A percentile compares a stretch with the other conserved stretches of the same genome.
These are phyloP conservation scores for Neostapfia colusana DNA, from an alignment of 176 grass and related monocot genomes.

Conservation along the genomic window DNA sequence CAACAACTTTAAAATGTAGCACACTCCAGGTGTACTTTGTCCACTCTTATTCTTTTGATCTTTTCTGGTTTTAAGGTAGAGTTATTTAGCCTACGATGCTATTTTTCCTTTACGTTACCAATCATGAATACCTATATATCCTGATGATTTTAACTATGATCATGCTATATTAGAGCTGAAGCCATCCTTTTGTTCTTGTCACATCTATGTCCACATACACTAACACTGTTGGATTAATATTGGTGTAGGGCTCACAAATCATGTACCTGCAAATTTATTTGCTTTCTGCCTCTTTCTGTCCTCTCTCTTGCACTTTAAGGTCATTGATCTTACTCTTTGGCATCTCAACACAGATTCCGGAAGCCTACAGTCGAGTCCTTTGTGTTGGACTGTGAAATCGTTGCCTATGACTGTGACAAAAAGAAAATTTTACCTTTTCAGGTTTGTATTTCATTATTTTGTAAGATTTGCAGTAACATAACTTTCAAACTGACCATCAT, in stretches of 20 bases:
- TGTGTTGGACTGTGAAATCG: constrained; percentile 96
- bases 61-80: not conserved
- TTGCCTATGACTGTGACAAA: constrained; percentile 90
- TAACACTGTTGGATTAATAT: constrained; percentile 7
- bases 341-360: constrained; percentile 70
- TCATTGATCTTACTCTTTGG: constrained; percentile 26
- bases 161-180: not conserved
- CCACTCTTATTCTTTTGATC: not conserved
- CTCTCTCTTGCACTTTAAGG: constrained; percentile 15
- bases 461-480: constrained; percentile 27
- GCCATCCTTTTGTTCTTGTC: not conserved
- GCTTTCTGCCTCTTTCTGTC: not conserved
- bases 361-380: constrained; percentile 83
- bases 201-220: constrained; percentile 6
- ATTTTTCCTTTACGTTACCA: not conserved
- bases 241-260: constrained; percentile 1
- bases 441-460: constrained; percentile 54
- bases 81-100: not conserved
- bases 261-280: not conserved
- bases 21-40: not conserved
- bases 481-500: constrained; percentile 8
- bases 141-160: constrained; percentile 6
- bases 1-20: not conserved
- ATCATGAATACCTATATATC: constrained; percentile 3
- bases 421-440: constrained; percentile 93